Evolutionary conservation across 768 basidiomycete species (phyloP), one percentile per base, ranked within the genome.

Genomic region (Pleurotus djamor): DNA sequence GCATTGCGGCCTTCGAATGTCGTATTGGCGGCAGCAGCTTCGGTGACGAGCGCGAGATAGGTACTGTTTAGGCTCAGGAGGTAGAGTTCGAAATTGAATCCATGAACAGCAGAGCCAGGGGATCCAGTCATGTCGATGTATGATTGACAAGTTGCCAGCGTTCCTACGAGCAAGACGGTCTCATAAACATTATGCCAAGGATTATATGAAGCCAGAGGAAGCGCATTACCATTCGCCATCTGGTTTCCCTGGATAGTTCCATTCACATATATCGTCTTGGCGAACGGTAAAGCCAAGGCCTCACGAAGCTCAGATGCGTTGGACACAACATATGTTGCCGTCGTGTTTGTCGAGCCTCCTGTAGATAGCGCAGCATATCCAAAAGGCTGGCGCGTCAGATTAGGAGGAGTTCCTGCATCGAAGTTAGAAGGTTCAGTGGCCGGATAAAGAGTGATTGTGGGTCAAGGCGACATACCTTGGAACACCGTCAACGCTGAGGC

Each of bases 1-100:
- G 62, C 64, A 47, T 65, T 65, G 60, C 55, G 59, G 10, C 64
- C 64, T 52, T 65, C 62, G 17, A 65, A 65, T 5, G 64, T 63
- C 10, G 41, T 60, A 55, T 63, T 63, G 12, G 49, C 57, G 8
- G 61, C 61, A 6, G 52, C 57, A 4, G 64, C 64, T 8, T 57
- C 44, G 17, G 54, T 52, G 37, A 65, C 60, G 2, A 65, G 51
- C 12, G 41, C 16, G 34, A 60, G 50, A 16, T 65, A 63, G 5
- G 64, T 65, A 52, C 59, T 52, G 37, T 63, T 63, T 45, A 65
- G 47, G 35, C 59, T 58, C 10, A 61, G 62, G 5, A 65, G 47
- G 38, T 63, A 65, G 28, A 54, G 48, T 16, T 62, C 63, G 52
- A 64, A 62, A 32, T 64, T 59, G 59, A 60, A 64, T 14, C 59